Base-by-base conservation (phyloP, 2,329 filamentous ascomycete genomes). In the Atkinsonella hypoxylon region DNA sequence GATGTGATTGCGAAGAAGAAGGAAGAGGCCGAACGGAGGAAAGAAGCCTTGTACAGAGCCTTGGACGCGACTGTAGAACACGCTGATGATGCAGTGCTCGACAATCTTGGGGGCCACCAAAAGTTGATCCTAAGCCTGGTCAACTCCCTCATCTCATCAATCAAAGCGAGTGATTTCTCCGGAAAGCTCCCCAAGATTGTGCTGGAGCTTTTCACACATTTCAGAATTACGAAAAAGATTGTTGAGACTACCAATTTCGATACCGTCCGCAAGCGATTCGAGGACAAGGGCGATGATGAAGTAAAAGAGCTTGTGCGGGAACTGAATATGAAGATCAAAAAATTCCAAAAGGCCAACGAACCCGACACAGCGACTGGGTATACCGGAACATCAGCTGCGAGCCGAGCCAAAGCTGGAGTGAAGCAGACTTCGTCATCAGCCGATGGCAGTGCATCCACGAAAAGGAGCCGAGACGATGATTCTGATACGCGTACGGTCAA, bases 171-270 rank as follows among this genome's bases (percentile, higher is more conserved):
- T 47, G 76, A 81, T 57, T 78, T 74, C 57, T 71, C 70, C 30
- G 74, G 76, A 7, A 71, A 73, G 54, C 62, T 79, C 13, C 71
- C 76, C n/a, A 77, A 77, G 55, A 72, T 74, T 17, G 65, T 78
- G n/a, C 68, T 82, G 17, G 69, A 77, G 48, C 71, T 87, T 32
- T 75, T 88, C 62, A 75, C 80, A 5, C 68, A 75, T 50, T 80
- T 81, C 52, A 80, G 76, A 36, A 83, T 82, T 52, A 74, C 82
- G 41, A 79, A 74, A 46, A 78, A 75, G 55, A 79, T 81, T 36
- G 67, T 81, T 41, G 77, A 82, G 56, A 81, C 77, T 53, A 77
- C 81, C 40, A 85, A 85, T 59, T 77, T 89, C 51, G 76, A 79
- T 51, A 80, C 77, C 50, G 76, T 86, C 15, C 73, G 81, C 40